These are phyloP conservation scores for Alternaria conjuncta DNA, from an alignment of 2,329 filamentous ascomycete genomes.

Conservation along the genomic window DNA sequence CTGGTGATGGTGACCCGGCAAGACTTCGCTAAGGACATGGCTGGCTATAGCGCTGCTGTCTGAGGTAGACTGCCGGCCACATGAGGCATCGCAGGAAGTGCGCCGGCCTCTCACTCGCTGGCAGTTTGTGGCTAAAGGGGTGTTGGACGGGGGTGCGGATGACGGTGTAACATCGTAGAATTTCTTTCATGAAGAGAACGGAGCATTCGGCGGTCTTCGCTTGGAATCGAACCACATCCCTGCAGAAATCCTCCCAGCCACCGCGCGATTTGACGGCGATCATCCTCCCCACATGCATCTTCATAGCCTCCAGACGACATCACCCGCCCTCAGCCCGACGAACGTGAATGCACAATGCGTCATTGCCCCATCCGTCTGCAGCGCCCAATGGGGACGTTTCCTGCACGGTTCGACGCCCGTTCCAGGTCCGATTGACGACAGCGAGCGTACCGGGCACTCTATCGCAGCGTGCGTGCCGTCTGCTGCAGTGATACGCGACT, in stretches of 20 bases:
- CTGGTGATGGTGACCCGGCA: constrained; percentile 31
- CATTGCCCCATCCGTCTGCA: neutral
- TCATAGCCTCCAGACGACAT: constrained; percentile 24
- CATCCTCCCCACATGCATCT: constrained; percentile 29
- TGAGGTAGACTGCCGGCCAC: constrained; percentile 23
- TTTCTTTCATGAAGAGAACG: constrained; percentile 32
- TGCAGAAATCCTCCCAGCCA: constrained; percentile 40
- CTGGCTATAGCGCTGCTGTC: constrained; percentile 37
- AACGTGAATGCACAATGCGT: constrained; percentile 12
- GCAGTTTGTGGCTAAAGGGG: constrained; percentile 34
- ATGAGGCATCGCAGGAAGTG: constrained; percentile 15
- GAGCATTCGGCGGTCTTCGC: constrained; percentile 26
- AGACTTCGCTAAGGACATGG: constrained; percentile 29
- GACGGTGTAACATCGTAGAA: constrained; percentile 46
- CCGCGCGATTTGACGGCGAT: constrained; percentile 38
- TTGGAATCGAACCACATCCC: constrained; percentile 12
- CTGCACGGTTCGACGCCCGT: constrained; percentile 4
- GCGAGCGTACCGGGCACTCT: neutral
- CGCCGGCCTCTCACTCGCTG: constrained; percentile 12
- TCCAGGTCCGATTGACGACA: constrained; percentile 6
- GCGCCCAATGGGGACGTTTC: neutral
- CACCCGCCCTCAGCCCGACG: constrained; percentile 13
- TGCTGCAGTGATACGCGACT: constrained; percentile 36
- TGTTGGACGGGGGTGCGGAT: constrained; percentile 26
- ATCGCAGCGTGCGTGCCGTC: constrained; percentile 11